phyloP scores from a whole-genome alignment of 768 basidiomycete species.

The Boletus tomentosulus region DNA sequence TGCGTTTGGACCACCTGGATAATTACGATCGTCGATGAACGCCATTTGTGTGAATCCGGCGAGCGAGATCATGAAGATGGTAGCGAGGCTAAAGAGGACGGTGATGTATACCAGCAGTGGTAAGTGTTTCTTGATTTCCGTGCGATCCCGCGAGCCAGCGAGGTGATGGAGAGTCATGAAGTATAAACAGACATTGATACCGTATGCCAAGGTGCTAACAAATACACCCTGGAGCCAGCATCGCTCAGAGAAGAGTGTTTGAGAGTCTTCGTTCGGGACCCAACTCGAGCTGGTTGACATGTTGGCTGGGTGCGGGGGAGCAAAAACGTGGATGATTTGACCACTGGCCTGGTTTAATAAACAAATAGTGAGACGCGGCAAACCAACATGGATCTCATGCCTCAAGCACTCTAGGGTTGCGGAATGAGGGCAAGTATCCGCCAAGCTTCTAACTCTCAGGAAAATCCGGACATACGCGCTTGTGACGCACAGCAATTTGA shows the following conservation, averaged over 20 bases:
- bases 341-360: not conserved
- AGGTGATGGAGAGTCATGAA: conserved; percentile 9
- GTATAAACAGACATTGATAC: conserved; percentile 2
- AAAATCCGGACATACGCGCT: no score
- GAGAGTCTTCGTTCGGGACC: conserved; percentile 10
- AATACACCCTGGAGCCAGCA: conserved; percentile 13
- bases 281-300: conserved; percentile 18
- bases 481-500: no score
- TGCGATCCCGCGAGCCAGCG: not conserved
- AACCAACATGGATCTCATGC: no score
- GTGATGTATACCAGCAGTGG: conserved; percentile 8
- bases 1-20: conserved; percentile 28
- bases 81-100: conserved; percentile 5
- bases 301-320: not conserved
- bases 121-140: conserved; percentile 1
- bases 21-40: conserved; percentile 32
- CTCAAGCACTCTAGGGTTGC: no score
- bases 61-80: conserved; percentile 14
- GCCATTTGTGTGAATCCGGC: conserved; percentile 25
- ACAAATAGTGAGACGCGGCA: not conserved
- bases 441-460: no score
- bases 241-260: conserved; percentile 15
- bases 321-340: not conserved
- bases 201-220: conserved; percentile 10
- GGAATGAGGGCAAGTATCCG: no score